Percentiles rank a stretch among this genome's conserved stretches.
Evolutionary conservation across 2,329 filamentous ascomycete genomes (phyloP).

Genomic region (Thelonectria blattea): DNA sequence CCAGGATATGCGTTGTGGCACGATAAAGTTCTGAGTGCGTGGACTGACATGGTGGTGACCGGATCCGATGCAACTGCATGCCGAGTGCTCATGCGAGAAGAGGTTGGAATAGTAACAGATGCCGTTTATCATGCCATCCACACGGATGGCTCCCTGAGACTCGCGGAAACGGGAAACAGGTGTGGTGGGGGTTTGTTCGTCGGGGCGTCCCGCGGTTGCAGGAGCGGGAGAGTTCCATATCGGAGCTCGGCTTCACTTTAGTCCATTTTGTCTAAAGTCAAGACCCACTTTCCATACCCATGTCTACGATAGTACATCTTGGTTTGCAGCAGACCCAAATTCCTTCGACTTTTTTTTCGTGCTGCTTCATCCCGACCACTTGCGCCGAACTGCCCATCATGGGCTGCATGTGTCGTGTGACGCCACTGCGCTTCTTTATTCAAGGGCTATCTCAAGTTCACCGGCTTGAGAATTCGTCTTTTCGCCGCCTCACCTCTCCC

Average conservation of each 20-base stretch:
- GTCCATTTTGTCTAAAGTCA: neutral
- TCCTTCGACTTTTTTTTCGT: constrained; percentile 34
- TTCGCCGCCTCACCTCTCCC: constrained; percentile 26
- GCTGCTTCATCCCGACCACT: constrained; percentile 9
- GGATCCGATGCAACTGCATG: neutral
- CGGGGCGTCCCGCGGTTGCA: neutral
- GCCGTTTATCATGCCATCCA: neutral
- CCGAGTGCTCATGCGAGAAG: neutral
- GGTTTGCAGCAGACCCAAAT: constrained; percentile 20
- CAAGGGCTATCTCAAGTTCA: constrained; percentile 52
- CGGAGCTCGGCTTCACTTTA: constrained; percentile 12
- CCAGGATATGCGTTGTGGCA: constrained; percentile 1
- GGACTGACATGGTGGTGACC: neutral
- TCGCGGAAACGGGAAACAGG: neutral
- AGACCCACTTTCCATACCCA: constrained; percentile 33
- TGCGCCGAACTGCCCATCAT: constrained; percentile 41
- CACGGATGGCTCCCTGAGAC: neutral
- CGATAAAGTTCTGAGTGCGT: neutral
- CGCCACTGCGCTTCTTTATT: constrained; percentile 55
- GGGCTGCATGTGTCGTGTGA: constrained; percentile 55
- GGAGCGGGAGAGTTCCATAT: neutral
- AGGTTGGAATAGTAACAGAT: neutral
- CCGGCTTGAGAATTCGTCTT: constrained; percentile 33
- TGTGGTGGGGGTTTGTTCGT: neutral
- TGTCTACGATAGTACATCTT: constrained; percentile 30